A percentile compares a stretch with the other conserved stretches of the same genome.
These are phyloP conservation scores for Fusarium gaditjirri DNA, from an alignment of 2,329 filamentous ascomycete genomes.

Conservation along the genomic window DNA sequence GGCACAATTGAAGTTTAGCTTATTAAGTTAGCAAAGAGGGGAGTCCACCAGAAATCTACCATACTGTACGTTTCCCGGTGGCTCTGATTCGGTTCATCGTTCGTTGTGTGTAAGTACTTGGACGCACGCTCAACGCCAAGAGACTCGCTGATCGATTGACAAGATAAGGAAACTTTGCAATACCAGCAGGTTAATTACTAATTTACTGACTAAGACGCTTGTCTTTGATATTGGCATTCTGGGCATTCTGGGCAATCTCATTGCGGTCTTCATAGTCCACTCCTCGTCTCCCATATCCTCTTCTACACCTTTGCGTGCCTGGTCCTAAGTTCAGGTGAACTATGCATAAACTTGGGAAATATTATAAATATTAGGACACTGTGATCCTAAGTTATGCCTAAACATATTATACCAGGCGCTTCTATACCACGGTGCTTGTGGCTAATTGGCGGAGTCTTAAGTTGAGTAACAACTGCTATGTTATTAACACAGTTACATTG, in stretches of 20 bases:
- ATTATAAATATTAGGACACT: not conserved
- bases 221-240: not conserved
- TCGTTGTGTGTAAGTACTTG: not conserved
- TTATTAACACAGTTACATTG: too few species aligned
- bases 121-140: not conserved
- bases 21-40: too few species aligned
- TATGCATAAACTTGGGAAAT: not conserved
- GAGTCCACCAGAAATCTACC: not conserved
- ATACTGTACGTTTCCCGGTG: not conserved
- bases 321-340: not conserved
- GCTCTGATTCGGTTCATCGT: not conserved
- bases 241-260: not conserved
- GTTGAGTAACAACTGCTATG: too few species aligned
- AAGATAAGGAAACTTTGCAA: not conserved
- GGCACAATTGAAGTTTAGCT: not conserved
- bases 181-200: fast-evolving
- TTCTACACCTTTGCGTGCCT: not conserved
- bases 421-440: too few species aligned
- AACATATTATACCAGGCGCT: not conserved
- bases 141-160: not conserved
- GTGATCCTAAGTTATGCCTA: not conserved
- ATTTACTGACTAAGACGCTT: fast-evolving
- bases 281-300: fast-evolving
- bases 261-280: too few species aligned
- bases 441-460: too few species aligned